These are phyloP conservation scores for Dipteronia dyeriana DNA, from an alignment of 345 rosid genomes.

Conservation along the genomic window DNA sequence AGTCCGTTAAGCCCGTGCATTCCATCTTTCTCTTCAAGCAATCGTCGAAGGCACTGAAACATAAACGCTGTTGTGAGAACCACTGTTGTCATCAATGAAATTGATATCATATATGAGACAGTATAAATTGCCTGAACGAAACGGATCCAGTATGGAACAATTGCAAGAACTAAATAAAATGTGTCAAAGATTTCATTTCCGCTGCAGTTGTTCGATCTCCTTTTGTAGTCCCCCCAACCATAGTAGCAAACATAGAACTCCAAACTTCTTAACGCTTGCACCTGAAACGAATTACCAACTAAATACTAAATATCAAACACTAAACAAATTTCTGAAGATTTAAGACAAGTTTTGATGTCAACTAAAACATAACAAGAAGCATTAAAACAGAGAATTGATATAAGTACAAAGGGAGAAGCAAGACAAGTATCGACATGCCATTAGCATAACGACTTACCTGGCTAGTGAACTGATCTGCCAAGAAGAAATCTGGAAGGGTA, in stretches of 20 bases:
- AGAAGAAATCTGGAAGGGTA: conserved; percentile 80
- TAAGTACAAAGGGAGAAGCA: too few species aligned
- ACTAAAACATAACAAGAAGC: background rate
- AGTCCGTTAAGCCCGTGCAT: conserved; percentile 45
- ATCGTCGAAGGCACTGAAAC: conserved; percentile 57
- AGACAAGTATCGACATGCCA: too few species aligned
- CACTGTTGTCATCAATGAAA: background rate
- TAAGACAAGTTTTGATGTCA: background rate
- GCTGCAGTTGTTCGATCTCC: conserved; percentile 50
- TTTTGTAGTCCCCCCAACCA: conserved; percentile 58
- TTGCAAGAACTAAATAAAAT: conserved; percentile 51
- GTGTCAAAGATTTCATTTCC: conserved; percentile 42
- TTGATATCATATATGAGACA: too few species aligned
- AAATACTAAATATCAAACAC: background rate
- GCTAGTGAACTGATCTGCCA: conserved; percentile 86
- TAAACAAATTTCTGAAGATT: background rate
- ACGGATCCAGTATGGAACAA: conserved; percentile 75
- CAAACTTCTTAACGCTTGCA: conserved; percentile 58
- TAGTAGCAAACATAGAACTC: conserved; percentile 67
- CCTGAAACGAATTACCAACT: conserved; percentile 30
- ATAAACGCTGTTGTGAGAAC: background rate
- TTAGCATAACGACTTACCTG: conserved; percentile 46
- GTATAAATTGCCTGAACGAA: conserved; percentile 54
- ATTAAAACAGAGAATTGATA: background rate
- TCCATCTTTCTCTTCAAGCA: conserved; percentile 57